Percentiles rank a stretch among this genome's conserved stretches.
Evolutionary conservation across 2,329 filamentous ascomycete species (phyloP).

Genomic region (Ambrosiella xylebori): DNA sequence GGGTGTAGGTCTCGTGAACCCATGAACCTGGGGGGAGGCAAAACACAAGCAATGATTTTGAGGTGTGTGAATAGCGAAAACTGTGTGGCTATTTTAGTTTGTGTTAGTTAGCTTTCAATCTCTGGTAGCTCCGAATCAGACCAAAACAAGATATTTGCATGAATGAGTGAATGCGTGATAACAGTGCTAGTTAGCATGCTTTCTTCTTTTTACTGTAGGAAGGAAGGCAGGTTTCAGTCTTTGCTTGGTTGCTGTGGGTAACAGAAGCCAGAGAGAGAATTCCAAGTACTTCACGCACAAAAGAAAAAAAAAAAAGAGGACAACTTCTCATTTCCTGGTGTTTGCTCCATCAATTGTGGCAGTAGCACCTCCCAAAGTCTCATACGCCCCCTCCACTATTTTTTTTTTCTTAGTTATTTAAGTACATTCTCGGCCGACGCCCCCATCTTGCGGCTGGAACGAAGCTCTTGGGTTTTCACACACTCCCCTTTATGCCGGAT

Average conservation of each 20-base stretch:
- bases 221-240: background rate
- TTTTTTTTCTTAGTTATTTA: background rate
- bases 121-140: no score
- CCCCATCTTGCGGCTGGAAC: background rate
- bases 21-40: background rate
- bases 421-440: background rate
- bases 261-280: no score
- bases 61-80: background rate
- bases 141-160: no score
- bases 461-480: background rate
- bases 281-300: no score
- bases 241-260: background rate
- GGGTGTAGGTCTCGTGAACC: background rate
- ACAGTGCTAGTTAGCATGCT: no score
- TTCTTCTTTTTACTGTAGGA: no score
- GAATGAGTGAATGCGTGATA: no score
- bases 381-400: background rate
- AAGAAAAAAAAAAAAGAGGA: no score
- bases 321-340: no score
- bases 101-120: no score
- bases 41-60: background rate
- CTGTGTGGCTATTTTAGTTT: background rate
- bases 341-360: background rate
- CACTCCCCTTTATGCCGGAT: background rate
- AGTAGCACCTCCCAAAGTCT: background rate